These are phyloP conservation scores for Kickxella alabastrina DNA, from an alignment of 192 early-diverging fungal genomes.

Conservation along the genomic window DNA sequence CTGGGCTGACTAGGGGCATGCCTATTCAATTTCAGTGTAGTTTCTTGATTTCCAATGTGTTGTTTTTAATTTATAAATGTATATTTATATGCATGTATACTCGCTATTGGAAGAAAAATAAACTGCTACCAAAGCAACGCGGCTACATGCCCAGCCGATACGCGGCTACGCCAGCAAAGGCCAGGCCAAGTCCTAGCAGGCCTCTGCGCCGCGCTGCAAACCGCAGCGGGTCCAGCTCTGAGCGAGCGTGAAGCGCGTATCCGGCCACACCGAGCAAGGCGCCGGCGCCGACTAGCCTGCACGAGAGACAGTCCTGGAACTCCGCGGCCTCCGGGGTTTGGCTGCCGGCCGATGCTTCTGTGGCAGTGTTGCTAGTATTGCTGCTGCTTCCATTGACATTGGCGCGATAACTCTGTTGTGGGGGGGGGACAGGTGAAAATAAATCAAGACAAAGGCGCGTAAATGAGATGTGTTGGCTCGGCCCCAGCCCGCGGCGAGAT, in stretches of 20 bases:
- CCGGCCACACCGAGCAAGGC: conserved; percentile 33
- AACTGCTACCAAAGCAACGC: no score
- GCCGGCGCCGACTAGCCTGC: conserved; percentile 31
- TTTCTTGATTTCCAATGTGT: no score
- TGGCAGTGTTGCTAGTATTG: not conserved
- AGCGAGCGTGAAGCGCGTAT: conserved; percentile 19
- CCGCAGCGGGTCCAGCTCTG: conserved; percentile 19
- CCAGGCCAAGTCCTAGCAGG: conserved; percentile 29
- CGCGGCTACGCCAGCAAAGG: conserved; percentile 8
- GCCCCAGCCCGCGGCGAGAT: no score
- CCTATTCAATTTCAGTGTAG: no score
- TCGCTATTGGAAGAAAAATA: no score
- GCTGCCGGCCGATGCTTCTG: no score
- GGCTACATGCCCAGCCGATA: conserved; percentile 12
- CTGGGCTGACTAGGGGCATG: no score
- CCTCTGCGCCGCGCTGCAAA: conserved; percentile 28
- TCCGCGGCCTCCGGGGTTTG: not conserved
- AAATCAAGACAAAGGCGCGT: no score
- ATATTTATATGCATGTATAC: no score
- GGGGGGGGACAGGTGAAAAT: no score
- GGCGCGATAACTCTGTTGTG: not conserved
- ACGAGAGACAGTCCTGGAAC: conserved; percentile 41
- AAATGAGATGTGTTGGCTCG: no score
- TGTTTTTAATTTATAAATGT: no score
- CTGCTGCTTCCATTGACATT: not conserved